These are phyloP conservation scores for sunflower (Helianthus annuus) DNA, from an alignment of 129 eudicot species.

Conservation along the genomic window DNA sequence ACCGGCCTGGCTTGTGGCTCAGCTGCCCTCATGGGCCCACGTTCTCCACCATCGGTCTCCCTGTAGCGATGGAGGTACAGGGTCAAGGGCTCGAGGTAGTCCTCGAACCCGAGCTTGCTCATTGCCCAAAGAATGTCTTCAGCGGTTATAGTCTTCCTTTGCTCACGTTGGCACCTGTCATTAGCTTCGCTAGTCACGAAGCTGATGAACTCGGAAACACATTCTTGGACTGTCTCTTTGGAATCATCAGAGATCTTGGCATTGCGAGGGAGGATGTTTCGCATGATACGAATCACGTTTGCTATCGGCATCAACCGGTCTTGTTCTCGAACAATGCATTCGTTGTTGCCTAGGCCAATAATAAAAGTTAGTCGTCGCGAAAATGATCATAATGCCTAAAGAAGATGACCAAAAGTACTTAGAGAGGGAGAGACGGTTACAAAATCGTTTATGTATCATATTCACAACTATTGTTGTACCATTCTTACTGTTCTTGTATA, in stretches of 20 bases:
- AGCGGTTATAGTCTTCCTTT: conserved; percentile 43
- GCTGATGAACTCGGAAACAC: conserved; percentile 47
- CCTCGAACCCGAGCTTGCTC: conserved; percentile 42
- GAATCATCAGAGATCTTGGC: conserved; percentile 47
- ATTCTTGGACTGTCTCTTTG: conserved; percentile 45
- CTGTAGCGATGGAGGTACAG: conserved; percentile 39
- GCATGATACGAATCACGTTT: conserved; percentile 43
- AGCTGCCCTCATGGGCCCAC: conserved; percentile 40
- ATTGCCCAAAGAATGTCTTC: conserved; percentile 49
- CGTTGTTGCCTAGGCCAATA: conserved; percentile 2
- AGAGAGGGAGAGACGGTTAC: too few relatives aligned
- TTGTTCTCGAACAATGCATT: conserved; percentile 39
- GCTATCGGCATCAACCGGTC: conserved; percentile 45
- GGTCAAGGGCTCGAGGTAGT: conserved; percentile 37
- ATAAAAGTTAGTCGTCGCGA: neutral
- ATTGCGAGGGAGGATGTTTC: conserved; percentile 38
- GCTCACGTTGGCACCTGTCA: conserved; percentile 41
- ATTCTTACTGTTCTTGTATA: too few relatives aligned
- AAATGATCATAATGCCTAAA: neutral
- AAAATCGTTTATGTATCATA: too few relatives aligned
- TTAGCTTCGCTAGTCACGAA: conserved; percentile 42
- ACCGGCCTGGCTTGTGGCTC: neutral
- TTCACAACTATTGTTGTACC: too few relatives aligned
- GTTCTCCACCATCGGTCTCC: conserved; percentile 49
- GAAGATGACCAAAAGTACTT: too few relatives aligned